A percentile compares a stretch with the other conserved stretches of the same genome.
These are phyloP conservation scores for Salvia rosmarinus DNA, from an alignment of 257 asterid genomes.

Conservation along the genomic window DNA sequence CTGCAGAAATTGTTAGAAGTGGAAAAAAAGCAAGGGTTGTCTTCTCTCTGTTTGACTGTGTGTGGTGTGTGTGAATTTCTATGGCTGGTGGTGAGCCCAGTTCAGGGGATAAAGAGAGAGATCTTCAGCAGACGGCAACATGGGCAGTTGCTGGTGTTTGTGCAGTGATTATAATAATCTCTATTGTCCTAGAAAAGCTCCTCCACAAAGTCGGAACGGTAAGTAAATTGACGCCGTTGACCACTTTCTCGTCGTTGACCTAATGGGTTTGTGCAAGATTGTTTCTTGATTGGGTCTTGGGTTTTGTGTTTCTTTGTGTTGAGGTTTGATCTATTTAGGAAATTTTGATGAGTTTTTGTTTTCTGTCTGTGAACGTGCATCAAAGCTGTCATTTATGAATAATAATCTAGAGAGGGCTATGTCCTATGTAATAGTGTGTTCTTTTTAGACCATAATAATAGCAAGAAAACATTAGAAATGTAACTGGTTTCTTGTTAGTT, in stretches of 20 bases:
- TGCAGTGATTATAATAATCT: slow-evolving; percentile 69
- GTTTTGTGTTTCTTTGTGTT: background rate
- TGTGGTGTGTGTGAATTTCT: slow-evolving; percentile 1
- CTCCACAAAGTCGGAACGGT: slow-evolving; percentile 82
- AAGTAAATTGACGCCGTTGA: slow-evolving; percentile 16
- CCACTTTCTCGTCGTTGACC: slow-evolving; percentile 28
- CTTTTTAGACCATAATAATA: background rate
- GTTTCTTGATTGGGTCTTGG: slow-evolving; percentile 19
- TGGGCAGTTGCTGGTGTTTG: slow-evolving; percentile 96
- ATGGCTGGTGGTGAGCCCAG: slow-evolving; percentile 67
- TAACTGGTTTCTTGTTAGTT: slow-evolving; percentile 5
- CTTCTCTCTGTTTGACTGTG: background rate
- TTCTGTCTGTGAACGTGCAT: background rate
- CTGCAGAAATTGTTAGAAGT: slow-evolving; percentile 8
- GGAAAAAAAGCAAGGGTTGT: background rate
- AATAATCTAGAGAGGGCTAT: slow-evolving; percentile 12
- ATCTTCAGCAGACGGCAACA: slow-evolving; percentile 79
- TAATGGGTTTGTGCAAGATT: slow-evolving; percentile 13
- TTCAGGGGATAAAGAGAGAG: slow-evolving; percentile 36
- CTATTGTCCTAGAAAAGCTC: slow-evolving; percentile 70
- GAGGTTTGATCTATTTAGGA: slow-evolving; percentile 23
- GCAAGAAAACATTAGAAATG: background rate
- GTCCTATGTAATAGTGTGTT: background rate
- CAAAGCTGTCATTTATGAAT: slow-evolving; percentile 18
- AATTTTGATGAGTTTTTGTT: slow-evolving; percentile 25